phyloP scores from a whole-genome alignment of 306 rosid species.

The Rubus parviflorus region DNA sequence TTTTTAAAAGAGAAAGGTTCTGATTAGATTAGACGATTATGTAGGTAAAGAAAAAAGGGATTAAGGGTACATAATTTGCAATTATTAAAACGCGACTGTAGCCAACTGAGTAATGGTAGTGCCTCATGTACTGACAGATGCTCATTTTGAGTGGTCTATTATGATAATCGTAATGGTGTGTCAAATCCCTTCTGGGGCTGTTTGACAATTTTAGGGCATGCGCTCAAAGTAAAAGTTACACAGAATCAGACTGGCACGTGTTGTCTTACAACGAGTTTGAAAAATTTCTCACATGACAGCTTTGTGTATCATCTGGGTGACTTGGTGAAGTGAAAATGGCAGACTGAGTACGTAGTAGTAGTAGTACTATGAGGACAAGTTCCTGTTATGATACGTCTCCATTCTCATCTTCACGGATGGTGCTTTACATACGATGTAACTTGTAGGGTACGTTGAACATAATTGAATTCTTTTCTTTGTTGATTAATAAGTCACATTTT shows the following conservation, averaged over 20 bases:
- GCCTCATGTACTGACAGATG: slow-evolving; percentile 7
- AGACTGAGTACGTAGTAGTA: slow-evolving; percentile 1
- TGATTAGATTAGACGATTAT: slow-evolving; percentile 7
- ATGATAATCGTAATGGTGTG: not conserved
- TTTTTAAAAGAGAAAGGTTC: not conserved
- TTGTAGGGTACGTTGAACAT: not conserved
- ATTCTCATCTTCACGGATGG: slow-evolving; percentile 12
- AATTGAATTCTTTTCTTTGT: not conserved
- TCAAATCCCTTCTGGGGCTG: not conserved
- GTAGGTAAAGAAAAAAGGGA: not conserved
- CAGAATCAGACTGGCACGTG: slow-evolving; percentile 13
- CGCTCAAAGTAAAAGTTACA: not conserved
- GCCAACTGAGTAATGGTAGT: not conserved
- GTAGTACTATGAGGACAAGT: not conserved
- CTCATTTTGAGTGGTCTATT: not conserved
- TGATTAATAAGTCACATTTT: not conserved
- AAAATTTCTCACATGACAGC: not conserved
- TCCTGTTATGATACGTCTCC: slow-evolving; percentile 11
- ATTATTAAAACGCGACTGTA: not conserved
- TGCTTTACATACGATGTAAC: slow-evolving; percentile 1
- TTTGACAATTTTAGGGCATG: slow-evolving; percentile 14
- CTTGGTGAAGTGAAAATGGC: slow-evolving; percentile 6
- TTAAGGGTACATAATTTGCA: slow-evolving; percentile 11
- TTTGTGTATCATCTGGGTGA: not conserved
- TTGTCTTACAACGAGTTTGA: not conserved